Evolutionary conservation across 495 filamentous ascomycete genomes (phyloP).

Genomic region (Podospora bellae-mahoneyi): DNA sequence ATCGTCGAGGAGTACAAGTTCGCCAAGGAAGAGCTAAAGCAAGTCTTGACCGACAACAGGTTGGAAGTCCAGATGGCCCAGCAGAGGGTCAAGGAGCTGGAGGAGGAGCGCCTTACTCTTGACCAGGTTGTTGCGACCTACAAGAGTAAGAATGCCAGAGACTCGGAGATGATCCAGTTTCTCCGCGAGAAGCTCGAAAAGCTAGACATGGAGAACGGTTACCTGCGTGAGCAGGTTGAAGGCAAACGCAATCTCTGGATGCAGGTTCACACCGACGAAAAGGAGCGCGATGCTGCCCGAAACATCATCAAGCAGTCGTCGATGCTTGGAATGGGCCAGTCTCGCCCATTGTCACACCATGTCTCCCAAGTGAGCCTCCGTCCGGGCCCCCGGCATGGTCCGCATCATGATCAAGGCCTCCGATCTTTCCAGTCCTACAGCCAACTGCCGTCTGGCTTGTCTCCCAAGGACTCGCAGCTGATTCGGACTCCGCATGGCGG

Average conservation of each 20-base stretch:
- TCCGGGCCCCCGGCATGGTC: not conserved
- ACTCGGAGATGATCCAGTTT: not conserved
- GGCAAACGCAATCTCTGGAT: conserved; percentile 29
- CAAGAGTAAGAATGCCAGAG: conserved; percentile 8
- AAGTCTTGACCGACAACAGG: conserved; percentile 2
- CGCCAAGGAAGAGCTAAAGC: not conserved
- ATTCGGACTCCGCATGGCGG: not conserved
- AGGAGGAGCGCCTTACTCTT: not conserved
- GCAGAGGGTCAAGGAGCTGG: not conserved
- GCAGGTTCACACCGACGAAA: conserved; percentile 21
- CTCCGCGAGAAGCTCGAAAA: not conserved
- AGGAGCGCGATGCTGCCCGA: conserved; percentile 16
- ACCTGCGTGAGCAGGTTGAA: conserved; percentile 24
- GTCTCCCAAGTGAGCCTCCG: not conserved
- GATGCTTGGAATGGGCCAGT: not conserved
- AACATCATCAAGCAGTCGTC: conserved; percentile 6
- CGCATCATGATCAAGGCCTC: not conserved
- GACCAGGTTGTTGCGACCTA: not conserved
- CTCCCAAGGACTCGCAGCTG: not conserved
- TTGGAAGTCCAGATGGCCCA: conserved; percentile 10
- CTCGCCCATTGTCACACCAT: not conserved
- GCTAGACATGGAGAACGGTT: not conserved
- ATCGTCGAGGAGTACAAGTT: conserved; percentile 1
- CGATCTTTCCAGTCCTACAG: no score
- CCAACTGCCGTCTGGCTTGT: not conserved